These are phyloP conservation scores for Bremia lactucae DNA, from an alignment of 352 stramenopile species.

Conservation along the genomic window DNA sequence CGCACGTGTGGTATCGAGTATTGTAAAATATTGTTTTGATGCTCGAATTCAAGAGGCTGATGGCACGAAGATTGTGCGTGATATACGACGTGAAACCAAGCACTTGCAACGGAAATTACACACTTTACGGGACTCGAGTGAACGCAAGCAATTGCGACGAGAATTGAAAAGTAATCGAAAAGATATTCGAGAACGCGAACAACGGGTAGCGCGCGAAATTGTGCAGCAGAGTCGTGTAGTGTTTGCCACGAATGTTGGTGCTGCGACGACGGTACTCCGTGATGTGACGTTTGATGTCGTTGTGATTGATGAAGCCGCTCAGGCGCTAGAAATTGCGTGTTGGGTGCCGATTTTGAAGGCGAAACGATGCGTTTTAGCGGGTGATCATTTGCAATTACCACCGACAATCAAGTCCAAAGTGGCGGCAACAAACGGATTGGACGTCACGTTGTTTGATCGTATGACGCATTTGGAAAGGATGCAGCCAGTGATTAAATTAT, in stretches of 20 bases:
- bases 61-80: slow-evolving; percentile 91
- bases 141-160: slow-evolving; percentile 35
- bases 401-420: slow-evolving; percentile 92
- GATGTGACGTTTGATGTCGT: slow-evolving; percentile 90
- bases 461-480: slow-evolving; percentile 65
- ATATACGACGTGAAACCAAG: slow-evolving; percentile 89
- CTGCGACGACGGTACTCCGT: slow-evolving; percentile 84
- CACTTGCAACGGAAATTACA: slow-evolving; percentile 40
- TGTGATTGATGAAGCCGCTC: slow-evolving; percentile 95
- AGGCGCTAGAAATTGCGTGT: slow-evolving; percentile 93
- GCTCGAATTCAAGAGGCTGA: slow-evolving; percentile 87
- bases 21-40: slow-evolving; percentile 91
- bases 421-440: slow-evolving; percentile 67
- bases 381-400: slow-evolving; percentile 95
- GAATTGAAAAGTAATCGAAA: slow-evolving; percentile 90
- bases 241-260: slow-evolving; percentile 93
- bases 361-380: slow-evolving; percentile 80
- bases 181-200: slow-evolving; percentile 89
- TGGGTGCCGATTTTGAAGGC: slow-evolving; percentile 94
- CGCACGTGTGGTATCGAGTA: slow-evolving; percentile 84
- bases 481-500: slow-evolving; percentile 79
- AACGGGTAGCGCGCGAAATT: slow-evolving; percentile 88
- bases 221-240: slow-evolving; percentile 90
- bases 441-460: slow-evolving; percentile 93
- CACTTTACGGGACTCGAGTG: slow-evolving; percentile 45